phyloP scores from a whole-genome alignment of 2,329 filamentous ascomycete species.

The Penicillium brasilianum region DNA sequence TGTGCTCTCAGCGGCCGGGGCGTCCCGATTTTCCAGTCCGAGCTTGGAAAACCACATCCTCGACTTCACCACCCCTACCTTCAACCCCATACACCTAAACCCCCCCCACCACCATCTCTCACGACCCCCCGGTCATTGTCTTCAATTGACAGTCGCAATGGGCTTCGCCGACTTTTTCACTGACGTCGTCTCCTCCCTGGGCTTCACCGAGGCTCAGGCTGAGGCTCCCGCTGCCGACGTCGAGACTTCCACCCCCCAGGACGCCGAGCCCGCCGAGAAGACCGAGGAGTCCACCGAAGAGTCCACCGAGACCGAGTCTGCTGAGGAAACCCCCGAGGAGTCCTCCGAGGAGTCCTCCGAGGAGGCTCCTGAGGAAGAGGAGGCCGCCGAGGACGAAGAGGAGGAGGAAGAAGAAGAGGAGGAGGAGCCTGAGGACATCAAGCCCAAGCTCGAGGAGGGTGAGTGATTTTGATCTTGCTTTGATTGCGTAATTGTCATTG shows the following conservation, averaged over 20 bases:
- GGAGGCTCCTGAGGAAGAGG: slow-evolving; percentile 57
- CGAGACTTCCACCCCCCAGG: slow-evolving; percentile 54
- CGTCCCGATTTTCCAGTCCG: slow-evolving; percentile 49
- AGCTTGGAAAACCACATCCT: slow-evolving; percentile 46
- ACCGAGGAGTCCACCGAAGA: slow-evolving; percentile 38
- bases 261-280: slow-evolving; percentile 48
- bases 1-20: slow-evolving; percentile 45
- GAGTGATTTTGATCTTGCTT: slow-evolving; percentile 52
- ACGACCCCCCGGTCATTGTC: slow-evolving; percentile 34
- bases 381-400: slow-evolving; percentile 68
- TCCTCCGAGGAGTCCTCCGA: slow-evolving; percentile 54
- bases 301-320: slow-evolving; percentile 36
- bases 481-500: neutral
- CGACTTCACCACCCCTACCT: slow-evolving; percentile 39
- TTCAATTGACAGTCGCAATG: slow-evolving; percentile 56
- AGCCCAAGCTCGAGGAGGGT: slow-evolving; percentile 92
- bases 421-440: slow-evolving; percentile 81
- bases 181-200: slow-evolving; percentile 69
- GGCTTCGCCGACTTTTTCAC: slow-evolving; percentile 68
- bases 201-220: slow-evolving; percentile 63
- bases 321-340: slow-evolving; percentile 52
- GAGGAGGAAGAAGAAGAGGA: slow-evolving; percentile 83
- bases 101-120: slow-evolving; percentile 26
- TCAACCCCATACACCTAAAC: slow-evolving; percentile 20
- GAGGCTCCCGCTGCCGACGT: slow-evolving; percentile 62